These are phyloP conservation scores for Phaffia rhodozyma DNA, from an alignment of 1,284 basidiomycete genomes.

Conservation along the genomic window DNA sequence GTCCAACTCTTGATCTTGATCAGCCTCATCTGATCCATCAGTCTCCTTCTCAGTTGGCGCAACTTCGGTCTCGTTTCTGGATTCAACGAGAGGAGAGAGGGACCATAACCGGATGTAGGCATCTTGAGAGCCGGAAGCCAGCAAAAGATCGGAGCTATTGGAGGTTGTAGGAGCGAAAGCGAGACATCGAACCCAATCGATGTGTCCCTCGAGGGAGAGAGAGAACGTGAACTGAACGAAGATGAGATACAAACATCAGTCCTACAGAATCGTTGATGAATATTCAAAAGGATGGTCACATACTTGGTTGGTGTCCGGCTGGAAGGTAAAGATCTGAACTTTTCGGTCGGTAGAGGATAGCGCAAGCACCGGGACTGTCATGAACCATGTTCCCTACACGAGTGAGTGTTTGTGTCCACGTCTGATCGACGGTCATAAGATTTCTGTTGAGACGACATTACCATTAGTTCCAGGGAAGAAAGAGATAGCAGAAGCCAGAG, in stretches of 20 bases:
- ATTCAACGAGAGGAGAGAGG: slow-evolving; percentile 41
- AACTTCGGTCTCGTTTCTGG: slow-evolving; percentile 22
- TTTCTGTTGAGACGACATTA: slow-evolving; percentile 29
- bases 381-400: neutral
- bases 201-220: slow-evolving; percentile 64
- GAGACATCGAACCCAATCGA: slow-evolving; percentile 82
- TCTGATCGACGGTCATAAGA: neutral
- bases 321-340: slow-evolving; percentile 61
- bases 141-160: slow-evolving; percentile 36
- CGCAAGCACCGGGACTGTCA: slow-evolving; percentile 56
- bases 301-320: slow-evolving; percentile 42
- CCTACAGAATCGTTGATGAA: slow-evolving; percentile 15
- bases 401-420: neutral
- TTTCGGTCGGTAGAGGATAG: slow-evolving; percentile 62
- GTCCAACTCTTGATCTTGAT: slow-evolving; percentile 22
- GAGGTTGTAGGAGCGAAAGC: slow-evolving; percentile 44
- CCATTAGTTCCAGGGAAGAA: slow-evolving; percentile 55
- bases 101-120: slow-evolving; percentile 82
- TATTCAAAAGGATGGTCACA: neutral
- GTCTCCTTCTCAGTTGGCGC: slow-evolving; percentile 19
- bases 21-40: slow-evolving; percentile 19
- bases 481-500: slow-evolving; percentile 55
- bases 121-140: slow-evolving; percentile 89
- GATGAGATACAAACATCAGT: slow-evolving; percentile 43
- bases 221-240: slow-evolving; percentile 28